Evolutionary conservation across 2,329 filamentous ascomycete genomes (phyloP).

Genomic region (Thelonectria blattea): DNA sequence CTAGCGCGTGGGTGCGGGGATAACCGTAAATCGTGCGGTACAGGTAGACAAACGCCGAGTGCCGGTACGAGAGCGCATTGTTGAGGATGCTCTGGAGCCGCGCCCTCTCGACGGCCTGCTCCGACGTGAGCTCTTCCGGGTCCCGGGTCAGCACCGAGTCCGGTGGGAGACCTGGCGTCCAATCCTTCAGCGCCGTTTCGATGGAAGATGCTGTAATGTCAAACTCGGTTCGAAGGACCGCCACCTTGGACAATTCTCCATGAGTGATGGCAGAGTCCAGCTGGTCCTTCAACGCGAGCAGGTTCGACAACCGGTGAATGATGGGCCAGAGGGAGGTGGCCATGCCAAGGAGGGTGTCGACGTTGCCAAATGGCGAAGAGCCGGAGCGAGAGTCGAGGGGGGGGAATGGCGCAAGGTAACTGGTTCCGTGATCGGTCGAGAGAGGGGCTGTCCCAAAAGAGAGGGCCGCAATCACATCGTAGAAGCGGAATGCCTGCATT

Average conservation of each 20-base stretch:
- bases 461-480: slow-evolving; percentile 68
- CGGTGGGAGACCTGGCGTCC: slow-evolving; percentile 59
- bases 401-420: slow-evolving; percentile 54
- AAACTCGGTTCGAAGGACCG: slow-evolving; percentile 57
- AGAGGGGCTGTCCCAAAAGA: slow-evolving; percentile 65
- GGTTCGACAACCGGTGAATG: slow-evolving; percentile 64
- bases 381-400: slow-evolving; percentile 51
- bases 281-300: slow-evolving; percentile 59
- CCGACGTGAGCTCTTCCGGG: slow-evolving; percentile 33
- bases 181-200: slow-evolving; percentile 59
- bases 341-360: slow-evolving; percentile 66
- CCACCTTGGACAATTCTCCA: slow-evolving; percentile 51
- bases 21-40: slow-evolving; percentile 60
- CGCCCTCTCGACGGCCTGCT: slow-evolving; percentile 44
- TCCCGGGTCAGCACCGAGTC: slow-evolving; percentile 38
- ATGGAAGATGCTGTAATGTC: slow-evolving; percentile 60
- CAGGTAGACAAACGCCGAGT: slow-evolving; percentile 64
- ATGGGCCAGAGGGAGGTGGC: slow-evolving; percentile 68
- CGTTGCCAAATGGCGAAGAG: slow-evolving; percentile 56
- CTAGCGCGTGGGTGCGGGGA: slow-evolving; percentile 52
- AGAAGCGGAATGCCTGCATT: slow-evolving; percentile 65
- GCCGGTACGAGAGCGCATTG: slow-evolving; percentile 65
- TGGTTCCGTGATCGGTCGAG: slow-evolving; percentile 55
- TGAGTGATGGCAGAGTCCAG: slow-evolving; percentile 52
- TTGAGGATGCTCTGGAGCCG: slow-evolving; percentile 61